phyloP scores from a whole-genome alignment of 2,329 filamentous ascomycete species.

The Aspergillus puulaauensis region DNA sequence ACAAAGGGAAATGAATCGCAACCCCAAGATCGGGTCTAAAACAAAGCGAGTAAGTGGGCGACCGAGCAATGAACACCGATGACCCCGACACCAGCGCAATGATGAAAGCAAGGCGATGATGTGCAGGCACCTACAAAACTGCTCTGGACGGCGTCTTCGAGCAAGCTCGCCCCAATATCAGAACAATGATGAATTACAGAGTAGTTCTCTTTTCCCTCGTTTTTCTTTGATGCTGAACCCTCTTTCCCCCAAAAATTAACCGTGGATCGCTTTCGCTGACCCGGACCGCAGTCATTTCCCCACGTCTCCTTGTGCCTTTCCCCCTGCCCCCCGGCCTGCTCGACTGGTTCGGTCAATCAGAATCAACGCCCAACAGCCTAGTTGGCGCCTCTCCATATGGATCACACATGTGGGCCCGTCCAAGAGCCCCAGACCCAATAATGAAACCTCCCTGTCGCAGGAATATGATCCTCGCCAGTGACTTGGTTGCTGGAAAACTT shows the following conservation, averaged over 20 bases:
- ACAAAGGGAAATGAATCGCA: constrained; percentile 8
- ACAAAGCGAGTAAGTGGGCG: constrained; percentile 5
- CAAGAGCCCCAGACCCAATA: constrained; percentile 8
- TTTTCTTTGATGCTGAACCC: neutral
- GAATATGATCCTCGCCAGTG: constrained; percentile 10
- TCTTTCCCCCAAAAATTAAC: neutral
- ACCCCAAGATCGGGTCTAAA: constrained; percentile 10
- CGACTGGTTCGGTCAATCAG: constrained; percentile 7
- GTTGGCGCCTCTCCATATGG: neutral
- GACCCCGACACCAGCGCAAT: neutral
- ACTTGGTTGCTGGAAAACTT: constrained; percentile 5
- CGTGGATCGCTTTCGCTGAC: neutral
- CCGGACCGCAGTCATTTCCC: constrained; percentile 7
- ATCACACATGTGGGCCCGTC: constrained; percentile 3
- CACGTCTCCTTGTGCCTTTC: neutral
- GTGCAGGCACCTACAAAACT: neutral
- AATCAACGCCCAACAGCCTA: neutral
- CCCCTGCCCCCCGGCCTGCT: neutral
- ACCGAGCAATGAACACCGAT: constrained; percentile 1
- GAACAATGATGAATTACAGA: neutral
- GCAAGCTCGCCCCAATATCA: neutral
- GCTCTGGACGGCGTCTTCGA: neutral
- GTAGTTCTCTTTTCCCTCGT: neutral
- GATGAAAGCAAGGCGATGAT: constrained; percentile 3
- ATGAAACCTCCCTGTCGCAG: neutral